phyloP scores from a whole-genome alignment of 371 early-diverging fungal genomes.

The Blakeslea trispora region DNA sequence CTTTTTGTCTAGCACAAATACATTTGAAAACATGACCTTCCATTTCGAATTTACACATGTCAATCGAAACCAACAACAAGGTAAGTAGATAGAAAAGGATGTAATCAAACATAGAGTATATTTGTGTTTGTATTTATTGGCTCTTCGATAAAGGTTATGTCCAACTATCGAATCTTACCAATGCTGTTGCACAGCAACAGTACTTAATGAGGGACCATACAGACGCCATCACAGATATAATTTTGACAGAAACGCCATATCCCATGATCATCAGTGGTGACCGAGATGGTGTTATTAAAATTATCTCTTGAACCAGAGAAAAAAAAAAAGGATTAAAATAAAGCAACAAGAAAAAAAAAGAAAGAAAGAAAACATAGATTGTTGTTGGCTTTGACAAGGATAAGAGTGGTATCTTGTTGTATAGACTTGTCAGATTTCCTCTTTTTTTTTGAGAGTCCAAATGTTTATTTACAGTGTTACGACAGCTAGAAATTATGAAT shows the following conservation, averaged over 20 bases:
- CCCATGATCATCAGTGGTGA: constrained; percentile 80
- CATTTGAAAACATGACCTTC: constrained; percentile 54
- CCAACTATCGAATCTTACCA: constrained; percentile 5
- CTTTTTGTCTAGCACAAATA: constrained; percentile 51
- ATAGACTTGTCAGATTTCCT: no score
- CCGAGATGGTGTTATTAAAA: constrained; percentile 81
- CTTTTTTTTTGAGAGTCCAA: no score
- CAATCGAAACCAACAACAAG: constrained; percentile 16
- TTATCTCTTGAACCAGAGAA: constrained; percentile 44
- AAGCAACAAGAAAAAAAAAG: no score
- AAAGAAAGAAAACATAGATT: no score
- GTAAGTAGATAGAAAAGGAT: not conserved
- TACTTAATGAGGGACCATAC: constrained; percentile 65
- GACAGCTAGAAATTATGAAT: not conserved
- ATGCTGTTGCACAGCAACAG: constrained; percentile 53
- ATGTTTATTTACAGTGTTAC: not conserved
- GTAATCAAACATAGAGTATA: no score
- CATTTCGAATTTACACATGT: constrained; percentile 55
- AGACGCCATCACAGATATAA: constrained; percentile 75
- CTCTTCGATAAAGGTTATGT: no score
- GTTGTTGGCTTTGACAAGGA: no score
- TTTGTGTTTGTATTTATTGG: no score
- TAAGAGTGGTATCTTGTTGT: no score
- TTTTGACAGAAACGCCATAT: constrained; percentile 72
- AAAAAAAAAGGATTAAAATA: no score